phyloP scores from a whole-genome alignment of 306 rosid genomes.

The Citrullus mucosospermus region DNA sequence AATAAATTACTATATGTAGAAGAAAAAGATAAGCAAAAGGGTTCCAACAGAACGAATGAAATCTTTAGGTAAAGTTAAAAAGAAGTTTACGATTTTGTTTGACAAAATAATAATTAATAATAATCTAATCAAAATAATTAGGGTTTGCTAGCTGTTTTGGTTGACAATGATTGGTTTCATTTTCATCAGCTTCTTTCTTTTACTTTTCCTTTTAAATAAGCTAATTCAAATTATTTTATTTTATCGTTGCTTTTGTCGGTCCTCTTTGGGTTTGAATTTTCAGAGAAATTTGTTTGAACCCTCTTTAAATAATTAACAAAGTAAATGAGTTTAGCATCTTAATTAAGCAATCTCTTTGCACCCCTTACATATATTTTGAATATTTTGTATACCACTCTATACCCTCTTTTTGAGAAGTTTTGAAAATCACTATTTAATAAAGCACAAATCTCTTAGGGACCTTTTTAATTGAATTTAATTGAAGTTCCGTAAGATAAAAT shows the following conservation, averaged over 20 bases:
- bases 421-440: no score
- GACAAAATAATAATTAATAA: not conserved
- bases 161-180: slow-evolving; percentile 1
- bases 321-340: not conserved
- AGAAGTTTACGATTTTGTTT: not conserved
- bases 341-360: not conserved
- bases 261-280: slow-evolving; percentile 24
- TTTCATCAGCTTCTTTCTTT: not conserved
- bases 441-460: no score
- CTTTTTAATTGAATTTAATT: not conserved
- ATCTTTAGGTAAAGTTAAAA: not conserved
- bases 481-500: no score
- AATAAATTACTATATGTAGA: not conserved
- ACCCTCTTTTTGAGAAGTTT: no score
- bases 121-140: not conserved
- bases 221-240: not conserved
- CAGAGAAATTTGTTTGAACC: slow-evolving; percentile 28
- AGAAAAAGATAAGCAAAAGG: not conserved
- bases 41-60: slow-evolving; percentile 1
- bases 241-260: slow-evolving; percentile 18
- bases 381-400: no score
- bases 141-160: not conserved
- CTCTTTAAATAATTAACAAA: slow-evolving; percentile 5
- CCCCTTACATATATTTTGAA: no score
- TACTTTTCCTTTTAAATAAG: not conserved